phyloP scores from a whole-genome alignment of 192 early-diverging fungal species.

The Radiomyces spectabilis region DNA sequence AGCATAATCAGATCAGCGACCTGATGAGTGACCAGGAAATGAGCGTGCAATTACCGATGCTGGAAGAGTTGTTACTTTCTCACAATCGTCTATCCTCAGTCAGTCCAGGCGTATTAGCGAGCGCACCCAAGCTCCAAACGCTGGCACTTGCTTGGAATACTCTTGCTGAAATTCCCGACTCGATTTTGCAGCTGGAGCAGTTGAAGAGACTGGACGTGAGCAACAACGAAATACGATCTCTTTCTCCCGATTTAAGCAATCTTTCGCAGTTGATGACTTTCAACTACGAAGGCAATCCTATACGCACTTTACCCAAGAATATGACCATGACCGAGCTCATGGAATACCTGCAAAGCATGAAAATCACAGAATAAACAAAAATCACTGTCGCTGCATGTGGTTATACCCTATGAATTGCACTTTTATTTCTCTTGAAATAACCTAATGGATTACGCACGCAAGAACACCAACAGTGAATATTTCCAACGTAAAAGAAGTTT shows the following conservation, averaged over 20 bases:
- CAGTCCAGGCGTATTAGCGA: conserved; percentile 16
- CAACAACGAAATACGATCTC: conserved; percentile 32
- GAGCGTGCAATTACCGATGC: conserved; percentile 14
- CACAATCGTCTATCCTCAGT: conserved; percentile 30
- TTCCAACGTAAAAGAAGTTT: no score
- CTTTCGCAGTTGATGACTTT: conserved; percentile 36
- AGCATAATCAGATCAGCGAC: conserved; percentile 26
- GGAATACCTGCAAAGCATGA: conserved; percentile 22
- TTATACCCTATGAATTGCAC: no score
- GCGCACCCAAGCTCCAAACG: conserved; percentile 25
- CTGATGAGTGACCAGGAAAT: conserved; percentile 20
- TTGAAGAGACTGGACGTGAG: conserved; percentile 44
- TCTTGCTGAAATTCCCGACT: conserved; percentile 31
- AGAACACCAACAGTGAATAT: no score
- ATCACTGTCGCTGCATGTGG: no score
- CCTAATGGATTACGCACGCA: no score
- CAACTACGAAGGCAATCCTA: conserved; percentile 43
- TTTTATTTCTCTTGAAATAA: no score
- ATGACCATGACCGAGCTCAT: conserved; percentile 34
- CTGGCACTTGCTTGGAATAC: conserved; percentile 39
- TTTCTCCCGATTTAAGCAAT: conserved; percentile 36
- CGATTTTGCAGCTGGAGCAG: conserved; percentile 20
- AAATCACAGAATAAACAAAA: background rate
- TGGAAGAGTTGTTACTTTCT: conserved; percentile 37
- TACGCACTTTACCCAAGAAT: conserved; percentile 30